phyloP scores from a whole-genome alignment of 2,329 filamentous ascomycete species.

The Nothomitra cinnamomea region DNA sequence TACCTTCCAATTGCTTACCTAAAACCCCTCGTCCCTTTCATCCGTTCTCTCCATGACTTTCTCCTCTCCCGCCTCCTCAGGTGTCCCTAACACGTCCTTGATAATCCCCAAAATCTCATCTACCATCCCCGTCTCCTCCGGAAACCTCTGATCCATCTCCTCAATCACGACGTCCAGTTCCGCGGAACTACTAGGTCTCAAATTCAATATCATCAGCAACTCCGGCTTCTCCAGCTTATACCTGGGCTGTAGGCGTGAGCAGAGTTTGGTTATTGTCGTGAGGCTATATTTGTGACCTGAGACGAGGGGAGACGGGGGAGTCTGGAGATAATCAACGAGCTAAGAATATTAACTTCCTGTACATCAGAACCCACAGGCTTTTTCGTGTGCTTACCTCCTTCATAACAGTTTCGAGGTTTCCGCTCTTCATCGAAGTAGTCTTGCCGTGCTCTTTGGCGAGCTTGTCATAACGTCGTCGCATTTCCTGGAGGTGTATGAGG shows the following conservation, averaged over 20 bases:
- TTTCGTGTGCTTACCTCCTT: conserved; percentile 37
- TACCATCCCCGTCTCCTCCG: conserved; percentile 34
- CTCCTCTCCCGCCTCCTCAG: conserved; percentile 5
- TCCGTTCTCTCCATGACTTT: not conserved
- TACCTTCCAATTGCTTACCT: too few species aligned
- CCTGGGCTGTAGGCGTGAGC: conserved; percentile 33
- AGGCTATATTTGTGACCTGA: conserved; percentile 35
- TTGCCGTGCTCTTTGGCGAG: conserved; percentile 11
- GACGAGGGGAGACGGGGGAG: conserved; percentile 34
- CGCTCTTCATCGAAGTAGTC: conserved; percentile 16
- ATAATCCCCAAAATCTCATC: conserved; percentile 39
- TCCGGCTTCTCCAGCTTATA: conserved; percentile 51
- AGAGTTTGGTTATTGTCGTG: conserved; percentile 34
- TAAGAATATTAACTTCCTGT: conserved; percentile 16
- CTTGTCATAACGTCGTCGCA: conserved; percentile 30
- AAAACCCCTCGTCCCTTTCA: too few species aligned
- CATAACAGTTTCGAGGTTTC: conserved; percentile 43
- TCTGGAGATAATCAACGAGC: conserved; percentile 44
- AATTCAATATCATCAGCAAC: conserved; percentile 49
- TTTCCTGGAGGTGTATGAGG: conserved; percentile 43
- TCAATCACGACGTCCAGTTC: conserved; percentile 47
- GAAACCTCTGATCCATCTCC: conserved; percentile 44
- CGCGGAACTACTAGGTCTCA: conserved; percentile 38
- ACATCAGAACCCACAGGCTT: not conserved
- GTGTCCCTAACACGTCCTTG: conserved; percentile 35